These are phyloP conservation scores for Lepraria neglecta DNA, from an alignment of 495 filamentous ascomycete genomes.

Conservation along the genomic window DNA sequence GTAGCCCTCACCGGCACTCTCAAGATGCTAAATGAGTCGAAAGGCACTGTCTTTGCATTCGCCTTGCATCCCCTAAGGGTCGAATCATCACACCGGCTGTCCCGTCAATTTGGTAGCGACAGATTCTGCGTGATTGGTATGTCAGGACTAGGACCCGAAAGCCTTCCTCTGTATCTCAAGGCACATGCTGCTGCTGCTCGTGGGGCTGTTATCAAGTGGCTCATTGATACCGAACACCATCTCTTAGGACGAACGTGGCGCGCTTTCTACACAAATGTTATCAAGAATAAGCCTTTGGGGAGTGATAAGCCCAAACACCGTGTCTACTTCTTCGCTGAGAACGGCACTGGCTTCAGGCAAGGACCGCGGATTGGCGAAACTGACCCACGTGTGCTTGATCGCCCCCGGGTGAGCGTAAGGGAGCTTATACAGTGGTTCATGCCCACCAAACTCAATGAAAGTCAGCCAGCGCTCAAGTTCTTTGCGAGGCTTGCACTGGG, in stretches of 20 bases:
- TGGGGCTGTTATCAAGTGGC: conserved; percentile 39
- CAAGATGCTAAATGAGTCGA: conserved; percentile 35
- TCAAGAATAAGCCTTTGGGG: conserved; percentile 32
- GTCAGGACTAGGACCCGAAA: conserved; percentile 32
- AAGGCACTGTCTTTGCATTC: conserved; percentile 39
- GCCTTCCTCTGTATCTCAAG: conserved; percentile 36
- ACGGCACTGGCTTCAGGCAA: conserved; percentile 41
- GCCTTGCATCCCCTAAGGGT: conserved; percentile 39
- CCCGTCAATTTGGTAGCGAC: conserved; percentile 45
- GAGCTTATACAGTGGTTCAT: conserved; percentile 50
- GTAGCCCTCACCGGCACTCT: conserved; percentile 41
- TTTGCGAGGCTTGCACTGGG: conserved; percentile 45
- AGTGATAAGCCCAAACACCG: conserved; percentile 29
- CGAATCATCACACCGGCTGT: conserved; percentile 43
- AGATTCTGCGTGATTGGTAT: conserved; percentile 42
- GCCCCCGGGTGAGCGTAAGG: conserved; percentile 37
- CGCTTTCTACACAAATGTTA: conserved; percentile 42
- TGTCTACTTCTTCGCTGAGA: conserved; percentile 50
- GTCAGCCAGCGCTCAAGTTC: conserved; percentile 45
- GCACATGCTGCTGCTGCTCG: conserved; percentile 31
- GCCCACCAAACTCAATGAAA: conserved; percentile 34
- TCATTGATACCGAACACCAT: conserved; percentile 38
- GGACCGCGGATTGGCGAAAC: conserved; percentile 16
- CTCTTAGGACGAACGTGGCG: conserved; percentile 44
- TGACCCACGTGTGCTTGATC: conserved; percentile 27